Percentiles rank a stretch among this genome's conserved stretches.
phyloP scores from a whole-genome alignment of 2,329 filamentous ascomycete genomes.

The Didymella keratinophila region DNA sequence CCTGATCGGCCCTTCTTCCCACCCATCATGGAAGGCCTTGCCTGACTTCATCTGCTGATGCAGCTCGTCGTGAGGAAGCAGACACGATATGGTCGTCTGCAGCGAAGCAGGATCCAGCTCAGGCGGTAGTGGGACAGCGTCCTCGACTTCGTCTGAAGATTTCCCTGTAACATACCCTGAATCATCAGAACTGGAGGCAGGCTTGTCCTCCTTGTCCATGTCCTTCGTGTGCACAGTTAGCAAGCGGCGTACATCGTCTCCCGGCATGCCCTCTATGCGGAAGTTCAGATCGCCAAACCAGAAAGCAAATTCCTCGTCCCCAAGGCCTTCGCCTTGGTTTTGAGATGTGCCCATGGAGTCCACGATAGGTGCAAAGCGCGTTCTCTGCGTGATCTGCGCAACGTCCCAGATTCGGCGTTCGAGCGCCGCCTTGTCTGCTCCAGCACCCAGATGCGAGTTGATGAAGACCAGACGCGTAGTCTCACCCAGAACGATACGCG shows the following conservation, averaged over 20 bases:
- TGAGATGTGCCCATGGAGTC: conserved; percentile 69
- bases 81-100: conserved; percentile 84
- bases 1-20: conserved; percentile 85
- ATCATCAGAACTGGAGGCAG: conserved; percentile 30
- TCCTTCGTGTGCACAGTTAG: conserved; percentile 85
- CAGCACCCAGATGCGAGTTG: conserved; percentile 90
- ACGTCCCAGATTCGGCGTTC: conserved; percentile 92
- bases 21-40: conserved; percentile 90
- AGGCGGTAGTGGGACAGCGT: conserved; percentile 48
- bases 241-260: conserved; percentile 86
- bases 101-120: conserved; percentile 82
- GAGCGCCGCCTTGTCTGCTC: conserved; percentile 76
- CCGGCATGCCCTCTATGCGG: conserved; percentile 84
- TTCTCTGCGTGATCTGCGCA: conserved; percentile 76
- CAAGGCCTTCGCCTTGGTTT: conserved; percentile 71
- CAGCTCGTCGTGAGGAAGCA: conserved; percentile 91
- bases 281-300: conserved; percentile 99
- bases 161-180: conserved; percentile 30
- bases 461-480: conserved; percentile 89
- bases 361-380: conserved; percentile 77
- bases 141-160: conserved; percentile 25
- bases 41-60: conserved; percentile 73
- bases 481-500: conserved; percentile 84
- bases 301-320: conserved; percentile 91
- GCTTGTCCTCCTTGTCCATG: conserved; percentile 53